These are phyloP conservation scores for Penicillium sp. DNA, from an alignment of 2,329 filamentous ascomycete genomes.

Conservation along the genomic window DNA sequence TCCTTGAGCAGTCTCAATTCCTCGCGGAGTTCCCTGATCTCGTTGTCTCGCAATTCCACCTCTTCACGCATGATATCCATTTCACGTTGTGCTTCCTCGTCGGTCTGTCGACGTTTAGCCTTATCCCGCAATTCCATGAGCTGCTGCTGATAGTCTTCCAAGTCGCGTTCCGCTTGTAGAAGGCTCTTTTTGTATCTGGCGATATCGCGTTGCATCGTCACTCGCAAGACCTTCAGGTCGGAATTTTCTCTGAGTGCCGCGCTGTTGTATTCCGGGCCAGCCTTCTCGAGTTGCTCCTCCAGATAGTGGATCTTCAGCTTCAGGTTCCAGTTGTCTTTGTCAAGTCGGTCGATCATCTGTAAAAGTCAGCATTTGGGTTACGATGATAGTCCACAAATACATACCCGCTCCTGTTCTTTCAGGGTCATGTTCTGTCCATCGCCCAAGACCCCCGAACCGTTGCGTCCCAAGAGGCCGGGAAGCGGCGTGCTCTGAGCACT, in stretches of 20 bases:
- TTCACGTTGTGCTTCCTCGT: slow-evolving; percentile 63
- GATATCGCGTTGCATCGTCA: slow-evolving; percentile 83
- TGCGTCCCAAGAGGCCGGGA: slow-evolving; percentile 60
- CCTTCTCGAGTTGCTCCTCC: slow-evolving; percentile 81
- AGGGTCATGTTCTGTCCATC: slow-evolving; percentile 77
- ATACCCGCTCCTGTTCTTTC: slow-evolving; percentile 85
- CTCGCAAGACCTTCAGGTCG: slow-evolving; percentile 86
- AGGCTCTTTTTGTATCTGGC: slow-evolving; percentile 81
- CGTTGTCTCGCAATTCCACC: slow-evolving; percentile 45
- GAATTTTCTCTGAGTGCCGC: slow-evolving; percentile 89
- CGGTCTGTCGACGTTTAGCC: slow-evolving; percentile 67
- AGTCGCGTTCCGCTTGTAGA: slow-evolving; percentile 72
- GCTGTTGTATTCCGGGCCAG: slow-evolving; percentile 84
- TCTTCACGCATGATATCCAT: slow-evolving; percentile 49
- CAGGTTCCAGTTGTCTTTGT: slow-evolving; percentile 96
- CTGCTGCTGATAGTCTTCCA: slow-evolving; percentile 77
- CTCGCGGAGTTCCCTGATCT: slow-evolving; percentile 42
- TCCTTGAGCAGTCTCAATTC: slow-evolving; percentile 55
- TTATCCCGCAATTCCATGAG: slow-evolving; percentile 78
- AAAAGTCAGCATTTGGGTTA: slow-evolving; percentile 11
- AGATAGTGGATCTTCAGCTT: slow-evolving; percentile 97
- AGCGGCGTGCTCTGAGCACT: slow-evolving; percentile 80
- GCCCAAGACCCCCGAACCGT: slow-evolving; percentile 64
- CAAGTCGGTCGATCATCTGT: slow-evolving; percentile 79
- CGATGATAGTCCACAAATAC: background rate